Conservation (phyloP, 192 early-diverging fungal species). For the Coemansia sp. region DNA sequence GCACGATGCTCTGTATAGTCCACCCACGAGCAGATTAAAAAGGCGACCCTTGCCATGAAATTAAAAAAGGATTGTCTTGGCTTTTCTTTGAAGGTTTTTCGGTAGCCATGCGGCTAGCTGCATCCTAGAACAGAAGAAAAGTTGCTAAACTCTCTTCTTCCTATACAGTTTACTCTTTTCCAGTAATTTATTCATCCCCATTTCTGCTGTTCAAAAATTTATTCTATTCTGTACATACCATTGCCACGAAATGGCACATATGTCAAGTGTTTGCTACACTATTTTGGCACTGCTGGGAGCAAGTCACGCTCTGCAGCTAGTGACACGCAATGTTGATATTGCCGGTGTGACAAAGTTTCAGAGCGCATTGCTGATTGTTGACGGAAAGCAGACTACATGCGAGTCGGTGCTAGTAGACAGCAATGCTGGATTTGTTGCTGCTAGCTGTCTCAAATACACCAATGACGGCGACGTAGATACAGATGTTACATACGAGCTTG, state of each 20-base stretch:
- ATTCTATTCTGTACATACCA: not conserved
- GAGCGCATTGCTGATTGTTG: constrained; percentile 24
- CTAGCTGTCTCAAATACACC: constrained; percentile 31
- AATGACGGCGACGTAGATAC: not conserved
- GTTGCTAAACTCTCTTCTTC: not conserved
- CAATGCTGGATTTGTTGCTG: constrained; percentile 33
- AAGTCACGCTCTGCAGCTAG: not conserved
- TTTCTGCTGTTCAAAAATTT: not conserved
- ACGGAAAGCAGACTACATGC: constrained; percentile 39
- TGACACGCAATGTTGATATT: constrained; percentile 22
- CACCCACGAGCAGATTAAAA: not conserved
- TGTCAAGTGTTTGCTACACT: constrained; percentile 3
- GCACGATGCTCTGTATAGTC: not conserved
- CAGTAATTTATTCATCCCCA: not conserved
- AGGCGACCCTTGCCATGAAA: not conserved
- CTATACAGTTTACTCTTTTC: not conserved
- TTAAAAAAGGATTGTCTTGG: not conserved
- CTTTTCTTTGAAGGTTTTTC: constrained; percentile 7
- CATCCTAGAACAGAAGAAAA: not conserved
- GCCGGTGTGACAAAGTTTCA: constrained; percentile 14
- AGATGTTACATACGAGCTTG: constrained; percentile 17
- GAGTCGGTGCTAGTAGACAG: constrained; percentile 43
- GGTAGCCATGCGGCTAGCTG: not conserved
- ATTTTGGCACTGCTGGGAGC: not conserved
- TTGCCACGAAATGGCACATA: constrained; percentile 5